phyloP scores from a whole-genome alignment of 2,329 filamentous ascomycete species.

The Amphichorda felina region DNA sequence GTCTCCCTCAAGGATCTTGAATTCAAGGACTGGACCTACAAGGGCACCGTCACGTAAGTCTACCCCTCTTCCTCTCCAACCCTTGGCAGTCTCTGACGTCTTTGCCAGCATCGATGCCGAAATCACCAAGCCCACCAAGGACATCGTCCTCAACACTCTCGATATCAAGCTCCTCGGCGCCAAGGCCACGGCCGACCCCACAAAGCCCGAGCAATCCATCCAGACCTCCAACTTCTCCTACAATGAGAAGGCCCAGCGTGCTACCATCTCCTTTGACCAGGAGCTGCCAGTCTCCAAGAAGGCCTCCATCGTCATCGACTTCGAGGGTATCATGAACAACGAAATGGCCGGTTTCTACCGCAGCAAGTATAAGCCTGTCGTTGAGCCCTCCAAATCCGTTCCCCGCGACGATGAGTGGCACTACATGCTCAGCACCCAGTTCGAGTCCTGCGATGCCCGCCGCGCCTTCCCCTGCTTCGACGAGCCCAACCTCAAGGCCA shows the following conservation, averaged over 20 bases:
- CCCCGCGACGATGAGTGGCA: conserved; percentile 58
- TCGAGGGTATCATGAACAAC: conserved; percentile 76
- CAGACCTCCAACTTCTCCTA: conserved; percentile 62
- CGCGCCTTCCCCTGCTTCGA: conserved; percentile 97
- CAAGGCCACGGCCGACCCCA: conserved; percentile 45
- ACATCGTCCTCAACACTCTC: conserved; percentile 75
- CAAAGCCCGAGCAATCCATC: conserved; percentile 35
- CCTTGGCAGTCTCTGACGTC: conserved; percentile 4
- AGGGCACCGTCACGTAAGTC: conserved; percentile 59
- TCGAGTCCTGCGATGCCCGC: conserved; percentile 91
- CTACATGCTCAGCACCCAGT: conserved; percentile 89
- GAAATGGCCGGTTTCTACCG: conserved; percentile 91
- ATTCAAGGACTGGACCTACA: conserved; percentile 63
- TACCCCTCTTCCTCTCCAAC: conserved; percentile 2
- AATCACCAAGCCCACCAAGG: conserved; percentile 58
- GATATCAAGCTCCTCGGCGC: conserved; percentile 64
- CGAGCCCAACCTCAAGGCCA: conserved; percentile 92
- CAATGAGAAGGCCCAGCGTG: conserved; percentile 74
- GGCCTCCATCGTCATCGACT: conserved; percentile 57
- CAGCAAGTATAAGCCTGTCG: conserved; percentile 80
- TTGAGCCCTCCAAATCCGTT: conserved; percentile 61
- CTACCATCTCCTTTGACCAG: conserved; percentile 63
- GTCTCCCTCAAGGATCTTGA: conserved; percentile 74
- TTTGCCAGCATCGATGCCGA: conserved; percentile 56
- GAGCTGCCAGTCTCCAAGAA: conserved; percentile 57